Evolutionary conservation across 108 stramenopile genomes (phyloP), one percentile per base, ranked within the genome.

Genomic region (Asterionellopsis glacialis): DNA sequence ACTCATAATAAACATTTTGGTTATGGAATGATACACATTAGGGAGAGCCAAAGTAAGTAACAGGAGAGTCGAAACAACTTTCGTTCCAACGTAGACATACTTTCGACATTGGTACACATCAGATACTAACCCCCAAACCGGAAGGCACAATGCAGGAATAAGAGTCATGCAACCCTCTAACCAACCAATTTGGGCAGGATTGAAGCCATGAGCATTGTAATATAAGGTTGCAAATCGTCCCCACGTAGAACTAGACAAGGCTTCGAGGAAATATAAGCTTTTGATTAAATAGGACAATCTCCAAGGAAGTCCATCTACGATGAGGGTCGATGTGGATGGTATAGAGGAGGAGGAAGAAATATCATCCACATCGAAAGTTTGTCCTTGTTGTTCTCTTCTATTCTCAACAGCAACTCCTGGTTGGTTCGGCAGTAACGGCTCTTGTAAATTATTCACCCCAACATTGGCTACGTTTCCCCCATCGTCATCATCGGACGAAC

Each of bases 221-320:
- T 73, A 79, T 11, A 79, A 63, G 28, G 64, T 67, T 19, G 61
- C 64, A 62, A 79, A 79, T 53, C 77, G 65, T 11, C 77, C 77
- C 77, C 77, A 79, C 5, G 77, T 63, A 13, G 72, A 61, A 53
- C 69, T 64, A 49, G 69, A 68, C 55, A 78, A 49, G 0, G 71
- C 77, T 21, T 78, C 72, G 25, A 78, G 57, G 51, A 78, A 78
- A 49, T 65, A 78, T 12, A 78, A 69, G 1, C 64, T 65, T 39
- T 72, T 72, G 67, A 78, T 55, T 38, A 78, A 42, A 13, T 65
- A 19, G 16, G 71, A 65, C 21, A 50, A 22, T 44, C 57, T 50
- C 52, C 41, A 65, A 28, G 65, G 65, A 0, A 77, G 58, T 16
- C 47, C 47, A 48, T 48, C 19, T 5, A 48, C 19, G 5, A 48